These are phyloP conservation scores for Cichorium intybus DNA, from an alignment of 140 eudicot genomes.

Conservation along the genomic window DNA sequence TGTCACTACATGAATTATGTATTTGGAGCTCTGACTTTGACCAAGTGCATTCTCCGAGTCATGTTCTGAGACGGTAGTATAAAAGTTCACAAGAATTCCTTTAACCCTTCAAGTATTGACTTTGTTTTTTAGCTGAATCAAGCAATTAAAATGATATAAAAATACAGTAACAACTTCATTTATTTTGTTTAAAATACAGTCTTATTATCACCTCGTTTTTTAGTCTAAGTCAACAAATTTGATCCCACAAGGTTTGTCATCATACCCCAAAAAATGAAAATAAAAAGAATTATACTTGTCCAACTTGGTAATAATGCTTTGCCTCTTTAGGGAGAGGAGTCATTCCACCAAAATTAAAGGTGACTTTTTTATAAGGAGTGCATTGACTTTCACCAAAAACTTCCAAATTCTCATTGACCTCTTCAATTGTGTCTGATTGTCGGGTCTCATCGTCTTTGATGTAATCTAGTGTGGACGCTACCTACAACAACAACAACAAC, in stretches of 20 bases:
- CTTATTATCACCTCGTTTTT: too few species aligned
- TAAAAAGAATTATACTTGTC: not conserved
- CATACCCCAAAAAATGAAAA: not conserved
- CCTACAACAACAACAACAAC: conserved; percentile 23
- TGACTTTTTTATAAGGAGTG: conserved; percentile 14
- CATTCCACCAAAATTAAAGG: not conserved
- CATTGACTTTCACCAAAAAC: conserved; percentile 11
- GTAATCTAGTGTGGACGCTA: conserved; percentile 33
- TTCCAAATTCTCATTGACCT: conserved; percentile 6
- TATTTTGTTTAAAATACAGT: not conserved
- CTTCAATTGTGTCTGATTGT: conserved; percentile 6
- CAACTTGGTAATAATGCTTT: conserved; percentile 29
- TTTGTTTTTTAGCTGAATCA: too few species aligned
- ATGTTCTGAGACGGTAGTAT: too few species aligned
- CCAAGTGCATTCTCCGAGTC: too few species aligned
- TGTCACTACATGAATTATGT: too few species aligned
- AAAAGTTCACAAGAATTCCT: too few species aligned
- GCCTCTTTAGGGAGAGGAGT: conserved; percentile 42
- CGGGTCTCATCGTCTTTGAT: conserved; percentile 18
- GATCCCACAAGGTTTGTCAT: not conserved
- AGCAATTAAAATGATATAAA: not conserved
- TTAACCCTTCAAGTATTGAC: too few species aligned
- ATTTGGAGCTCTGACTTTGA: too few species aligned
- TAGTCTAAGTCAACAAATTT: not conserved
- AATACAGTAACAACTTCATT: not conserved